Base-by-base conservation (phyloP, 2,329 filamentous ascomycete genomes). In the Exutisphaerella laricina region DNA sequence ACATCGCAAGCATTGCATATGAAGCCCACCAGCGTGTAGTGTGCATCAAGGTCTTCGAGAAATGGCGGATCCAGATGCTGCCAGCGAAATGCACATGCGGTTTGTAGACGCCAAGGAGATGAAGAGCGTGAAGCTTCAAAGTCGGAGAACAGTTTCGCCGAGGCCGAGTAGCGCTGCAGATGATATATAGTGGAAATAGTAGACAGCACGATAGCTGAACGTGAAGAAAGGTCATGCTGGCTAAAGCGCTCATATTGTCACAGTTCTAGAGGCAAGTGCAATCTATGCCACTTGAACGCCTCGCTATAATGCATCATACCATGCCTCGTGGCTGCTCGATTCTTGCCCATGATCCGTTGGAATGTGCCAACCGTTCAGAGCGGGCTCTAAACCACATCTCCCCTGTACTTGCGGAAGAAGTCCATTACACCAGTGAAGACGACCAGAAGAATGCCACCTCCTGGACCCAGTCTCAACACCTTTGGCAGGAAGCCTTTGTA, bases 401-500 rank as follows among this genome's bases (percentile, higher is more conserved):
- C 70, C 47, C 77, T 72, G 66, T 80, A 78, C 58, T 78, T 80
- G 58, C 87, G 79, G 82, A 96, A 95, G 66, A 94, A 94, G 65
- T 96, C 89, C 80, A 88, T 88, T 45, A 89, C 82, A 42, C 82
- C 81, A n/a, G 85, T 89, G 70, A 85, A 92, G 37, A 92, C 85
- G 41, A 90, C 87, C 30, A 94, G 74, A 45, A 94, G 72, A 57
- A 94, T 81, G 70, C 79, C 79, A 62, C 79, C 79, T 57, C 79
- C 84, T 20, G 84, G 84, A 48, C 83, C 80, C 53, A 84, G 65
- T 69, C 85, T 74, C 51, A 94, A 73, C 25, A 96, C 92, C 79
- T 98, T 98, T 56, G 92, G 92, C 50, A 92, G 62, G 77, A 98
- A 98, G 12, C 92, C 92, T 78, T 97, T 98, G 77, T 98, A 98